Percentiles rank a stretch among this genome's conserved stretches.
phyloP scores from a whole-genome alignment of 75 land plant genomes.

The Sequoiadendron giganteum region DNA sequence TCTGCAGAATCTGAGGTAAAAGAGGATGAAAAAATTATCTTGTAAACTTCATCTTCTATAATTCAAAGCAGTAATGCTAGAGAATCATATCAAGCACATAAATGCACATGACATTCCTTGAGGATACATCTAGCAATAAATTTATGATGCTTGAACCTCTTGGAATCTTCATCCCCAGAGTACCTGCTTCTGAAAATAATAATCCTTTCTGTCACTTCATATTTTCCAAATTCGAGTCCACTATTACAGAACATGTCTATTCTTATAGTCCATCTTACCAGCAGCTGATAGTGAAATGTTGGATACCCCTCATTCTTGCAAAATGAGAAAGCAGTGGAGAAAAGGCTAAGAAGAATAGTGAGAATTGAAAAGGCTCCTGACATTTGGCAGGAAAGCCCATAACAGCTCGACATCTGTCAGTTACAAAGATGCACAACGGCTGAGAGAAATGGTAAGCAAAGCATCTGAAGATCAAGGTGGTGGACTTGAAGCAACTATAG shows the following conservation, averaged over 20 bases:
- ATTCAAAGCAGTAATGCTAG: conserved; percentile 10
- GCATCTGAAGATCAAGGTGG: conserved; percentile 13
- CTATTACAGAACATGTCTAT: conserved; percentile 2
- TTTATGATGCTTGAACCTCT: not conserved
- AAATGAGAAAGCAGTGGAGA: conserved; percentile 20
- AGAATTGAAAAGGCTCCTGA: conserved; percentile 62
- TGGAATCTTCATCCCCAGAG: conserved; percentile 3
- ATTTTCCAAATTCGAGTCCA: not conserved
- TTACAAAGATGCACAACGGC: conserved; percentile 26
- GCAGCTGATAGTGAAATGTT: conserved; percentile 21
- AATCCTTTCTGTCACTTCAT: not conserved
- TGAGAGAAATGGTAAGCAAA: not conserved
- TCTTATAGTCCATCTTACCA: conserved; percentile 7
- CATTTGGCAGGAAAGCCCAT: conserved; percentile 67
- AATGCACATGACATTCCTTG: conserved; percentile 50
- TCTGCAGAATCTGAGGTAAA: not conserved
- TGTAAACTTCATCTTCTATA: not conserved
- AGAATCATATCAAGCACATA: conserved; percentile 42
- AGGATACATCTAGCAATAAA: conserved; percentile 34
- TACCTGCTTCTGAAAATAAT: conserved; percentile 3
- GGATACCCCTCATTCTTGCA: conserved; percentile 9
- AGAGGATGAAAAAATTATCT: not conserved
- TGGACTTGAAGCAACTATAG: conserved; percentile 16
- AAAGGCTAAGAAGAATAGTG: conserved; percentile 58
- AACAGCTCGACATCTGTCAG: conserved; percentile 22